Evolutionary conservation across 2,329 filamentous ascomycete genomes (phyloP), one percentile per base, ranked within the genome.

Genomic region (Penicillium digitatum): DNA sequence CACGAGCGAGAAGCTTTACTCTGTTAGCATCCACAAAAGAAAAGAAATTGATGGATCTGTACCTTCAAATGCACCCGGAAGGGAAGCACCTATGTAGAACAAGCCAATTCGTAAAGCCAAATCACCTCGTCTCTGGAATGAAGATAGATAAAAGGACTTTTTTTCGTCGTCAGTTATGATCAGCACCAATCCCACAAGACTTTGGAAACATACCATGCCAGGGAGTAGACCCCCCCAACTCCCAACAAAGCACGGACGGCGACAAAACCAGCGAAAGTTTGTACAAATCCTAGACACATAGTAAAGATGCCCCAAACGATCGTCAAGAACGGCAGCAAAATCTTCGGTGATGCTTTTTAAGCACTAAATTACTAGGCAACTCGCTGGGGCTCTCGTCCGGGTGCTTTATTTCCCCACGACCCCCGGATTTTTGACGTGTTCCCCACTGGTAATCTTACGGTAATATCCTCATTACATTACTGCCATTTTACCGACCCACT

Each of bases 71-170:
- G 84, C 84, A 2, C 84, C 84, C 0, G 83, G 85, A 5, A 88
- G 70, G 1, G 84, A 86, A 0, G 85, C 84, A 1, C 84, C 83
- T 0, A 84, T 87, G 66, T 87, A 88, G 64, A 88, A 87, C 6
- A 88, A 73, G 29, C 84, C 86, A 47, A 88, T 85, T 5, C 86
- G 77, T 35, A 87, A 69, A 0, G 83, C 82, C 58, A 87, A 74
- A 59, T 87, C 83, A 1, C 78, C 75, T 20, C 84, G 76, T 18
- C 78, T 81, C 62, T 87, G 85, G 59, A 88, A 80, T 7, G 78
- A 76, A 0, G 84, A 86, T 12, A 89, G 76, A 63, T 88, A 88
- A 1, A 89, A 72, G 1, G 87, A 79, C 77, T 81, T 35, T 38
- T 16, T 3, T 12, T 20, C 55, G 63, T 58, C 61, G 45, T 43